These are phyloP conservation scores for Lentinula aciculospora DNA, from an alignment of 768 basidiomycete genomes.

Conservation along the genomic window DNA sequence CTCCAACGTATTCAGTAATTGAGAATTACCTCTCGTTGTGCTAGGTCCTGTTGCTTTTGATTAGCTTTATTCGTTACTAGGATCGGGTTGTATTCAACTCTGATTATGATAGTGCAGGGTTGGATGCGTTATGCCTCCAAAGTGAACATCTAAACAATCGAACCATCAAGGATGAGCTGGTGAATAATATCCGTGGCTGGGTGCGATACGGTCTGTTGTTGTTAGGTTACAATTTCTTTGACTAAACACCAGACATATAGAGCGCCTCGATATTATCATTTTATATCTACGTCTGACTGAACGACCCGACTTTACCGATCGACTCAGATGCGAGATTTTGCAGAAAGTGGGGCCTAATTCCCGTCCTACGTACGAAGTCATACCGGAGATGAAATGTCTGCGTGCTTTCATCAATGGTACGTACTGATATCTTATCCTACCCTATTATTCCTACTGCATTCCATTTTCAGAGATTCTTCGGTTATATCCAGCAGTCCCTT, in stretches of 20 bases:
- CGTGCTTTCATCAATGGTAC: conserved; percentile 51
- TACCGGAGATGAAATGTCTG: conserved; percentile 54
- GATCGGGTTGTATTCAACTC: conserved; percentile 54
- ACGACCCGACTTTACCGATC: conserved; percentile 38
- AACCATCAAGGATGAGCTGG: conserved; percentile 36
- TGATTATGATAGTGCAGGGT: conserved; percentile 1
- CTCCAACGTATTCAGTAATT: conserved; percentile 4
- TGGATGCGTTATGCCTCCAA: too few species aligned
- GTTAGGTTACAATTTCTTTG: neutral
- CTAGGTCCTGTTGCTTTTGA: conserved; percentile 14
- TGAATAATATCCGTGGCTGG: conserved; percentile 40
- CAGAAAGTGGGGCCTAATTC: conserved; percentile 34
- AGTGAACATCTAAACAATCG: conserved; percentile 32
- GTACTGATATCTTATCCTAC: conserved; percentile 2
- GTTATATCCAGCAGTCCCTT: conserved; percentile 45
- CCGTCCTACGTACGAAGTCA: conserved; percentile 48
- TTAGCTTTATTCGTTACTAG: conserved; percentile 29
- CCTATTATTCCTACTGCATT: neutral
- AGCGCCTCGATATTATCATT: conserved; percentile 49
- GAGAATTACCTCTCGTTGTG: neutral
- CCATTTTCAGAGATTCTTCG: conserved; percentile 41
- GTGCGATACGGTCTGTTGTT: conserved; percentile 32
- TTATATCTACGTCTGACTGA: conserved; percentile 45
- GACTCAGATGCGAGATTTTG: conserved; percentile 47
- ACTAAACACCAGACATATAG: conserved; percentile 15